Conservation (phyloP, 1,139 yeast genomes). For the Hansenula anomala region DNA sequence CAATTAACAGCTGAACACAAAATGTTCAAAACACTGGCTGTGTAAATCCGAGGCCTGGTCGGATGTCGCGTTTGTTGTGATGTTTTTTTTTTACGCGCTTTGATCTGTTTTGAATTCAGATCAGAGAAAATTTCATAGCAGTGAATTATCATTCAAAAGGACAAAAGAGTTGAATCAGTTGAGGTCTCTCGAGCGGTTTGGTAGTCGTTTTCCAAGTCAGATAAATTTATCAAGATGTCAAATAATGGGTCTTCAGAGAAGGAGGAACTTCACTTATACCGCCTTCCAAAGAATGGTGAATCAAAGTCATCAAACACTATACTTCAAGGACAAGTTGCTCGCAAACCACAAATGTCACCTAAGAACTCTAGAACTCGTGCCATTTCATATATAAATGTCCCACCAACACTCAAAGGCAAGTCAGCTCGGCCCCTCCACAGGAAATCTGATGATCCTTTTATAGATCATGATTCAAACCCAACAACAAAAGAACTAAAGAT, state of each 20-base stretch:
- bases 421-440: neutral
- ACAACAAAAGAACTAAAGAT: constrained; percentile 1
- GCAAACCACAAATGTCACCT: neutral
- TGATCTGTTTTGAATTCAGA: too few species aligned
- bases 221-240: too few species aligned
- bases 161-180: too few species aligned
- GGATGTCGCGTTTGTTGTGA: too few species aligned
- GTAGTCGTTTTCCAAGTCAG: too few species aligned
- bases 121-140: too few species aligned
- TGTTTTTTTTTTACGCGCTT: too few species aligned
- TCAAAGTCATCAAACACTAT: neutral
- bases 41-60: neutral
- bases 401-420: neutral
- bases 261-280: neutral
- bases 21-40: neutral
- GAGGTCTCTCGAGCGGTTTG: too few species aligned
- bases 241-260: neutral
- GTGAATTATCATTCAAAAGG: too few species aligned
- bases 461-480: neutral
- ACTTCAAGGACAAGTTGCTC: neutral
- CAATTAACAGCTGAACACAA: neutral
- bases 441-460: constrained; percentile 1
- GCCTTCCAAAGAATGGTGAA: neutral
- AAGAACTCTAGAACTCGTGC: neutral
- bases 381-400: neutral